phyloP scores from a whole-genome alignment of 345 rosid genomes.

The Eucalyptus melliodora region DNA sequence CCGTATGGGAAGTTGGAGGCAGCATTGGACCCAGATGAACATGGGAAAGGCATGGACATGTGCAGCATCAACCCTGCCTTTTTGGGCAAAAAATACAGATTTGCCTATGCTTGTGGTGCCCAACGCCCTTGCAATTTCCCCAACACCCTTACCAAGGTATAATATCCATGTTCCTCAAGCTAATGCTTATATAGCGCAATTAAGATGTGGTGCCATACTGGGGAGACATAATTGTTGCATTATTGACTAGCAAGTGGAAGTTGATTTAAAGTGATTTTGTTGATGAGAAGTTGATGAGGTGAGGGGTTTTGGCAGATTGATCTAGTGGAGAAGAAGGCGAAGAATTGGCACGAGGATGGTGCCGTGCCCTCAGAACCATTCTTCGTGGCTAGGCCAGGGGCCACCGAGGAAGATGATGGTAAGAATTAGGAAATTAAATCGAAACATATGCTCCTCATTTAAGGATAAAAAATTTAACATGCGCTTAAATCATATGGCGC shows the following conservation, averaged over 20 bases:
- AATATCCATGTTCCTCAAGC: background rate
- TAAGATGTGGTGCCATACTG: background rate
- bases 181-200: background rate
- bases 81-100: constrained; percentile 68
- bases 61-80: constrained; percentile 76
- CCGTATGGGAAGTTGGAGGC: constrained; percentile 58
- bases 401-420: constrained; percentile 91
- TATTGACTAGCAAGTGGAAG: background rate
- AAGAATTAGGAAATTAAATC: background rate
- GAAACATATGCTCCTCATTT: background rate
- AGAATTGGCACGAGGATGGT: constrained; percentile 76
- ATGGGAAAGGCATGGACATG: constrained; percentile 98
- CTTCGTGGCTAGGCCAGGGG: constrained; percentile 84
- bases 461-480: background rate
- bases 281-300: background rate
- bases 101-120: constrained; percentile 92
- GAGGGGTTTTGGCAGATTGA: constrained; percentile 37
- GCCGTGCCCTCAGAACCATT: constrained; percentile 87
- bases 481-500: background rate
- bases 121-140: constrained; percentile 93
- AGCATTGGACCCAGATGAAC: constrained; percentile 80
- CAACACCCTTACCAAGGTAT: constrained; percentile 88
- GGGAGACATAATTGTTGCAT: background rate
- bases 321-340: constrained; percentile 53
- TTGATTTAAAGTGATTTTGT: background rate